Percentiles rank a stretch among this genome's conserved stretches.
Evolutionary conservation across 805 yeast genomes (phyloP).

Genomic region (Yarrowia phangngaensis): DNA sequence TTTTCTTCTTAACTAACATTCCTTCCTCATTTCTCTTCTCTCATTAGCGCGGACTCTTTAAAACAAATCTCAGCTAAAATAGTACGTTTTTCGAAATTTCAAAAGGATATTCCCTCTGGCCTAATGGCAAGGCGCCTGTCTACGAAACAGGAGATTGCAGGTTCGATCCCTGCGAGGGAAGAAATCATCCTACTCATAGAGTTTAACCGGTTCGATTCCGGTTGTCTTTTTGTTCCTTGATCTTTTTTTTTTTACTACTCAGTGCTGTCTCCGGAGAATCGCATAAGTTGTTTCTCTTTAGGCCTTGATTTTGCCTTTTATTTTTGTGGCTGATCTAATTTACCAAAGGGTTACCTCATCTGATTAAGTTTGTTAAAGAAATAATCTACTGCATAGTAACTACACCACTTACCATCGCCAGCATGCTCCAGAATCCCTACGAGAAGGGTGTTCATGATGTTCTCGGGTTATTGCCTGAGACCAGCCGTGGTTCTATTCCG

Average conservation of each 20-base stretch:
- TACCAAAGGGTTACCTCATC: too few species aligned
- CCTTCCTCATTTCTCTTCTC: too few species aligned
- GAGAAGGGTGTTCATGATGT: constrained; percentile 7
- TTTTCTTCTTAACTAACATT: too few species aligned
- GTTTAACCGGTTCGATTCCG: constrained; percentile 19
- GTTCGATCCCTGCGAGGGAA: constrained; percentile 27
- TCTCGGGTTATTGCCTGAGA: constrained; percentile 2
- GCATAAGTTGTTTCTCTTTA: too few species aligned
- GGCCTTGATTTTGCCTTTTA: too few species aligned
- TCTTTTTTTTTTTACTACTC: not conserved
- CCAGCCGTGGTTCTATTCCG: constrained; percentile 9
- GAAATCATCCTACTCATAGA: constrained; percentile 4
- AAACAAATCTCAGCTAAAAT: constrained; percentile 2
- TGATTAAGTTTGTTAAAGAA: too few species aligned
- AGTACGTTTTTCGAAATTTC: not conserved
- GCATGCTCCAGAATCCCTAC: constrained; percentile 19
- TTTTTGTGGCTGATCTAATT: too few species aligned
- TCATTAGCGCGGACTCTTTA: too few species aligned
- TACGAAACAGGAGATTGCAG: constrained; percentile 27
- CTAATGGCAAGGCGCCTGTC: constrained; percentile 27
- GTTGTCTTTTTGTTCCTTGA: not conserved
- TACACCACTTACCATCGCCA: constrained; percentile 5
- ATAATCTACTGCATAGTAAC: not conserved
- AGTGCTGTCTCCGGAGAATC: too few species aligned
- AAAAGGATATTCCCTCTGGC: constrained; percentile 11